Conservation (phyloP, 2,329 filamentous ascomycete species). For the Xylariales sp. region DNA sequence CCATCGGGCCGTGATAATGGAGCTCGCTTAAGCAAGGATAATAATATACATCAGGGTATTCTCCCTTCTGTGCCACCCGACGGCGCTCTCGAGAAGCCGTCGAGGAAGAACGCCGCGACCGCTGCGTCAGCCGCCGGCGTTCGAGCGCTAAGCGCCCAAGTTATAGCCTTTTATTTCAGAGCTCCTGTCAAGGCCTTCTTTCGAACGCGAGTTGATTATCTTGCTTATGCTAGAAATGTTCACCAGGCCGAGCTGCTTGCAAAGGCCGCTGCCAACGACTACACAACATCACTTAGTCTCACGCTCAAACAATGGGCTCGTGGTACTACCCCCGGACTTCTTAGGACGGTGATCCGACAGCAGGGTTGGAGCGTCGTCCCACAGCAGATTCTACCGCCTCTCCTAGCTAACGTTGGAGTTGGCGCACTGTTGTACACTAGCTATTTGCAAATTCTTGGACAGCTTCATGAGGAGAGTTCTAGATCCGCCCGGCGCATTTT, state of each 20-base stretch:
- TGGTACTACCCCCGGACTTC: conserved; percentile 75
- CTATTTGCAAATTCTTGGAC: conserved; percentile 76
- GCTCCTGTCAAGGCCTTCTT: conserved; percentile 95
- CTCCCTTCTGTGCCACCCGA: conserved; percentile 60
- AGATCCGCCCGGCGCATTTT: conserved; percentile 71
- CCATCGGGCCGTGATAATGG: conserved; percentile 48
- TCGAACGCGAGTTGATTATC: conserved; percentile 86
- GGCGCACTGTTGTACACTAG: conserved; percentile 80
- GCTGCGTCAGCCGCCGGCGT: conserved; percentile 88
- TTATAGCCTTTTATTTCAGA: conserved; percentile 91
- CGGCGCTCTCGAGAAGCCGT: conserved; percentile 58
- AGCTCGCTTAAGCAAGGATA: conserved; percentile 39
- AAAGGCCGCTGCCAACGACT: conserved; percentile 52
- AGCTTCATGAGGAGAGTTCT: conserved; percentile 73
- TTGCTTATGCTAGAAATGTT: conserved; percentile 67
- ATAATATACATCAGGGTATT: conserved; percentile 52
- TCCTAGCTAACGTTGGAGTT: conserved; percentile 79
- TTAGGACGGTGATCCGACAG: conserved; percentile 74
- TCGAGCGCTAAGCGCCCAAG: conserved; percentile 83
- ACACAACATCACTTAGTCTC: conserved; percentile 50
- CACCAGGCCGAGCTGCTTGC: conserved; percentile 57
- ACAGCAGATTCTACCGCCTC: conserved; percentile 79
- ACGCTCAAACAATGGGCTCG: conserved; percentile 61
- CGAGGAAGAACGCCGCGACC: conserved; percentile 67
- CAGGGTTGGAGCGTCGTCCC: conserved; percentile 80